phyloP scores from a whole-genome alignment of 2,329 filamentous ascomycete species.

The Teratosphaeria gauchensis region DNA sequence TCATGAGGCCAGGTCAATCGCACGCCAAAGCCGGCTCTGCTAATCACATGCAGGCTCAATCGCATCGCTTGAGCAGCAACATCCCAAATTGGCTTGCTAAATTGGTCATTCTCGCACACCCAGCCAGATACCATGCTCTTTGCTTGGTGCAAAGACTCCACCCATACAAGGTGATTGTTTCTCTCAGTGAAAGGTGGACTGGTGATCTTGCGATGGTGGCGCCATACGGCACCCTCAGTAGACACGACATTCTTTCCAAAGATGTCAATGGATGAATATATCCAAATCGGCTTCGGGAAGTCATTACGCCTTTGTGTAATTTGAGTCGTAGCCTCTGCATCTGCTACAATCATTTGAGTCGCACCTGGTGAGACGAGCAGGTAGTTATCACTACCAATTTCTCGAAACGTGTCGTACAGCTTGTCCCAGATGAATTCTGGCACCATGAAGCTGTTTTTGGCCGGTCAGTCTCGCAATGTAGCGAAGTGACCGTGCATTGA shows the following conservation, averaged over 20 bases:
- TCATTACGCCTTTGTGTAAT: constrained; percentile 57
- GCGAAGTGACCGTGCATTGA: constrained; percentile 4
- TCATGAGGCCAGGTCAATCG: constrained; percentile 51
- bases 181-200: constrained; percentile 66
- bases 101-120: constrained; percentile 36
- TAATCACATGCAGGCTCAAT: constrained; percentile 49
- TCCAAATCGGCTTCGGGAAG: constrained; percentile 58
- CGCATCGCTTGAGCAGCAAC: constrained; percentile 58
- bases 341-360: constrained; percentile 48
- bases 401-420: constrained; percentile 49
- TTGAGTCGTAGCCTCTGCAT: constrained; percentile 56
- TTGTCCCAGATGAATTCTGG: constrained; percentile 52
- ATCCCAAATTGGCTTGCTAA: constrained; percentile 43
- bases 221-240: constrained; percentile 61
- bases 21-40: constrained; percentile 62
- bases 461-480: not conserved
- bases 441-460: constrained; percentile 38
- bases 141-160: constrained; percentile 54
- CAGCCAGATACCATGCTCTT: constrained; percentile 51
- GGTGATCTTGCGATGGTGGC: constrained; percentile 61
- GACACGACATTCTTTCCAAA: constrained; percentile 65
- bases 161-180: constrained; percentile 60
- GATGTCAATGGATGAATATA: constrained; percentile 51
- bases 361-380: constrained; percentile 51
- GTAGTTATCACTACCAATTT: constrained; percentile 52